A percentile compares a stretch with the other conserved stretches of the same genome.
Evolutionary conservation across 2,329 filamentous ascomycete genomes (phyloP).

Genomic region (Escovopsis sp.): DNA sequence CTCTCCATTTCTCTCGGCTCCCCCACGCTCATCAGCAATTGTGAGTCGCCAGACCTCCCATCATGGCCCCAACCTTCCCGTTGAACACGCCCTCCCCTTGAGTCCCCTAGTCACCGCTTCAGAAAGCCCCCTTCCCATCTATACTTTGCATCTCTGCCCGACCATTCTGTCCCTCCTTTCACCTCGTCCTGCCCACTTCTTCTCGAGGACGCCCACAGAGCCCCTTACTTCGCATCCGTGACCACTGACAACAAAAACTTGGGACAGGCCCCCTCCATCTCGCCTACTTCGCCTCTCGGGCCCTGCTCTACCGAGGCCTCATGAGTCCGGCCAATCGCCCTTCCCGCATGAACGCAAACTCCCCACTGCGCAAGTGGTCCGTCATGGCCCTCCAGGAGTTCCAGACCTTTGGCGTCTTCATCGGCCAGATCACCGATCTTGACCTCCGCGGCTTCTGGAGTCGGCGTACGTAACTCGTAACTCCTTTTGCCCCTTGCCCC

Average conservation of each 20-base stretch:
- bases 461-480: constrained; percentile 19
- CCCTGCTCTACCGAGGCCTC: constrained; percentile 26
- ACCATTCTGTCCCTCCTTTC: too few relatives aligned
- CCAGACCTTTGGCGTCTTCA: constrained; percentile 22
- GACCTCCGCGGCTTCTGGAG: constrained; percentile 29
- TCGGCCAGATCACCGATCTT: constrained; percentile 18
- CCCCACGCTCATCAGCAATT: constrained; percentile 10
- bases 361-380: constrained; percentile 21
- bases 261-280: constrained; percentile 25
- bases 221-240: too few relatives aligned
- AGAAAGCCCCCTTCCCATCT: too few relatives aligned
- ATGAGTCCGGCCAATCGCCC: constrained; percentile 29
- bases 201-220: too few relatives aligned
- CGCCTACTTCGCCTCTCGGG: constrained; percentile 25
- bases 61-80: constrained; percentile 23
- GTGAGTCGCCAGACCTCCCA: constrained; percentile 5
- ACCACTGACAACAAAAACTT: too few relatives aligned
- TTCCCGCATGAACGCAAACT: constrained; percentile 21
- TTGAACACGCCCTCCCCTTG: constrained; percentile 25
- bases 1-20: constrained; percentile 12
- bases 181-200: too few relatives aligned
- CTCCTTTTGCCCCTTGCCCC: not conserved
- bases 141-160: too few relatives aligned
- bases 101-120: constrained; percentile 14
- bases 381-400: constrained; percentile 19